These are phyloP conservation scores for Dryas drummondii DNA, from an alignment of 306 rosid species.

Conservation along the genomic window DNA sequence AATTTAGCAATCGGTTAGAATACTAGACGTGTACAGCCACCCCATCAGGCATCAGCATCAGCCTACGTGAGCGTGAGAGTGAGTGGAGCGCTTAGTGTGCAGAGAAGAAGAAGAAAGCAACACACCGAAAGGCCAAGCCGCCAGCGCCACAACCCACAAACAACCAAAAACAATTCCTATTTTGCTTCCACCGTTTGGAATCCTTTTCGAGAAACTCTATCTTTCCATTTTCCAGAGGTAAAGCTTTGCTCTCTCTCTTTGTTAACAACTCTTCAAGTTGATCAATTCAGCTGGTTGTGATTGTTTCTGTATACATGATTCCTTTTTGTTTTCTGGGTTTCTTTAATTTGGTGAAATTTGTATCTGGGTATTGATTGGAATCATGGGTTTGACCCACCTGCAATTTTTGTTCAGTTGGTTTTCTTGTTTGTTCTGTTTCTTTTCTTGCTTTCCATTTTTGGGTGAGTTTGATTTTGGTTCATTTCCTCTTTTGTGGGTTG, in stretches of 20 bases:
- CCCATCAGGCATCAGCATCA: conserved; percentile 8
- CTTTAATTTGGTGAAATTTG: background rate
- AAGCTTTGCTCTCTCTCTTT: background rate
- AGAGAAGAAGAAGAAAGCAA: no score
- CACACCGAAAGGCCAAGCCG: no score
- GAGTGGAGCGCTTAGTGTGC: no score
- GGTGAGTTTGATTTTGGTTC: background rate
- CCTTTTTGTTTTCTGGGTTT: background rate
- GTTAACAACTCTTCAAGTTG: background rate
- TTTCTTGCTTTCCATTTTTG: background rate
- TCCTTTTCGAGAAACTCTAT: background rate
- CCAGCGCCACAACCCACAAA: no score
- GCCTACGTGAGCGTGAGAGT: background rate
- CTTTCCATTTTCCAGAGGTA: conserved; percentile 4
- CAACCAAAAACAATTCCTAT: no score
- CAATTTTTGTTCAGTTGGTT: background rate
- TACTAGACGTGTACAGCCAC: background rate
- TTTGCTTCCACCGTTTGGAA: no score
- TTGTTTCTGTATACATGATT: background rate
- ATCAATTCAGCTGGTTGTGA: background rate
- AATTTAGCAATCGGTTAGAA: background rate
- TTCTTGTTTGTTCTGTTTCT: background rate
- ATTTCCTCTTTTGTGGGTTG: background rate
- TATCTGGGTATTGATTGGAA: conserved; percentile 2
- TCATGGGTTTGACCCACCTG: background rate